Evolutionary conservation across 768 basidiomycete species (phyloP), one percentile per base, ranked within the genome.

Genomic region (Hemileccinum rubropunctum): DNA sequence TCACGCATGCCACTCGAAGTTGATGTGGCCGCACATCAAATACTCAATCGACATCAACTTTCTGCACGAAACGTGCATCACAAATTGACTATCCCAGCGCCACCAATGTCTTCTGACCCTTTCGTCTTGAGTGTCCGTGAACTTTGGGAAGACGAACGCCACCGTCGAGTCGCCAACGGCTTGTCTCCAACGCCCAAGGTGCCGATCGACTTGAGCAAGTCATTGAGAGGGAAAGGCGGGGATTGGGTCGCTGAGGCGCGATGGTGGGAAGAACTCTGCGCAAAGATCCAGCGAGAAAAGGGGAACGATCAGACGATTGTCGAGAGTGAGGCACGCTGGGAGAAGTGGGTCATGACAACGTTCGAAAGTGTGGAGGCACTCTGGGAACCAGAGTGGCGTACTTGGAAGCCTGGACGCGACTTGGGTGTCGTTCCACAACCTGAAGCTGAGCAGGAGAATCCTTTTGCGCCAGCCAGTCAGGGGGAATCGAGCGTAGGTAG

Each of bases 91-190:
- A 88, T 93, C 51, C 81, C 86, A 47, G 68, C 76, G 28, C 70
- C 79, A 17, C 60, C 72, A 36, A 58, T 77, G 14, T 64, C 82
- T 47, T 55, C 76, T 11, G 89, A 90, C 57, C 91, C 89, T 38
- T 77, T 95, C 23, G 88, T 99, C 6, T 74, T 84, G 36, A 86
- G 91, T 60, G 88, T 98, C 40, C 84, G 90, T 54, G 95, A 98
- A 69, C 75, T 98, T 2, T 99, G 95, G 95, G 91, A 95, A 44
- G 94, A 98, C 59, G 95, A 99, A 70, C 81, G 88, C n/a, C 75
- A 76, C 11, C 81, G 93, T 9, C 77, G 95, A 17, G 65, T 68
- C 21, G 75, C 74, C 4, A 79, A 76, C 30, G 92, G 92, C 1
- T 74, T 94, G 30, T 62, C 79, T 51, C 83, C 92, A 6, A 80